Conservation (phyloP, 768 basidiomycete species). For the Nidularia sp. region DNA sequence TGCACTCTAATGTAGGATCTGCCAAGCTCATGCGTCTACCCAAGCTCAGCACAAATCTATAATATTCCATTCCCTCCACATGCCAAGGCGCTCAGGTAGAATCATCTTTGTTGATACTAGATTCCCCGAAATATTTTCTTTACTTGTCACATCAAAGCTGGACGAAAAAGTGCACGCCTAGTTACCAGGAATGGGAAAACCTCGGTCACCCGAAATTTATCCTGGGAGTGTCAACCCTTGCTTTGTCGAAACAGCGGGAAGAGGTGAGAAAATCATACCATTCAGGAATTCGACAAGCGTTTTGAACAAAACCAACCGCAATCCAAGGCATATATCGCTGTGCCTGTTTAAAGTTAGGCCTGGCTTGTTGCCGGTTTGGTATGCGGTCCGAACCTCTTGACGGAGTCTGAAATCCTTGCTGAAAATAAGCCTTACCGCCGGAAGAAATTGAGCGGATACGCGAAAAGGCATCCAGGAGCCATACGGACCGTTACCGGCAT, state of each 20-base stretch:
- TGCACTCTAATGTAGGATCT: too few species aligned
- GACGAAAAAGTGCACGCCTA: background rate
- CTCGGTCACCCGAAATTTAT: slow-evolving; percentile 24
- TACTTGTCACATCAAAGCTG: background rate
- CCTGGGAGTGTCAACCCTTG: slow-evolving; percentile 6
- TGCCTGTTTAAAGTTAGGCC: background rate
- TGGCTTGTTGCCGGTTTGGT: background rate
- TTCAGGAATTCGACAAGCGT: background rate
- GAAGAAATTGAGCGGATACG: slow-evolving; percentile 15
- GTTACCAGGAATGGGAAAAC: slow-evolving; percentile 15
- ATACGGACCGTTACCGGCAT: background rate
- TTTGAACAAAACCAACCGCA: background rate
- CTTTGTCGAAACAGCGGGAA: background rate
- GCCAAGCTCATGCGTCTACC: too few species aligned
- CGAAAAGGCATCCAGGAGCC: slow-evolving; percentile 8
- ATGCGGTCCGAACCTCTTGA: background rate
- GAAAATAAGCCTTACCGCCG: slow-evolving; percentile 23
- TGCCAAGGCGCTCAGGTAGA: background rate
- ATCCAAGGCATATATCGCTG: background rate
- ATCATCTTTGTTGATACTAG: background rate
- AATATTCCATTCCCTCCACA: background rate
- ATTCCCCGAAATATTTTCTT: background rate
- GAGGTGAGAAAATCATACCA: background rate
- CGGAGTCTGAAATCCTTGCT: slow-evolving; percentile 6
- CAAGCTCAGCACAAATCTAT: background rate